phyloP scores from a whole-genome alignment of 2,329 filamentous ascomycete species.

The Rutstroemia sp. region DNA sequence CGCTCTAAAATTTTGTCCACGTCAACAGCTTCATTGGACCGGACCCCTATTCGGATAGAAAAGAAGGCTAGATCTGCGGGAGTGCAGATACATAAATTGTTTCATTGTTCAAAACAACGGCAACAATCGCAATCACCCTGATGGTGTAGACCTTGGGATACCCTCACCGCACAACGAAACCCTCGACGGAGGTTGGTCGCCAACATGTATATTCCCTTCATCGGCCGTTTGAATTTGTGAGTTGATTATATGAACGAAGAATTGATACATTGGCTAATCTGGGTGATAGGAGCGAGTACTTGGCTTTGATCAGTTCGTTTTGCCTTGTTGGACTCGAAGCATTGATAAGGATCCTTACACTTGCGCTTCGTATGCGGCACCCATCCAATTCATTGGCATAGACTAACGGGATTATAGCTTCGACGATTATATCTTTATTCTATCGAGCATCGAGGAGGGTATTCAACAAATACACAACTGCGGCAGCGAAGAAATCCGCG shows the following conservation, averaged over 20 bases:
- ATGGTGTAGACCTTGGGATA: neutral
- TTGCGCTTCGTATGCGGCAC: conserved; percentile 67
- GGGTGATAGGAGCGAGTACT: conserved; percentile 65
- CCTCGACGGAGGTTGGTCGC: neutral
- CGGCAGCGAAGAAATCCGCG: conserved; percentile 59
- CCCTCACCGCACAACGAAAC: conserved; percentile 4
- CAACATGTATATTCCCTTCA: conserved; percentile 33
- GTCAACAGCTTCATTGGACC: conserved; percentile 1
- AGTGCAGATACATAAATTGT: neutral
- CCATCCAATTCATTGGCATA: neutral
- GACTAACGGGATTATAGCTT: conserved; percentile 42
- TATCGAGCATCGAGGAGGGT: conserved; percentile 75
- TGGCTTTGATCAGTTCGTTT: conserved; percentile 79
- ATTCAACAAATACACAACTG: conserved; percentile 72
- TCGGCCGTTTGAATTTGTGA: conserved; percentile 35
- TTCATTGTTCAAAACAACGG: neutral
- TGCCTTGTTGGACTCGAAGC: conserved; percentile 75
- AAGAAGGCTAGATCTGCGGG: neutral
- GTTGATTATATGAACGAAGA: conserved; percentile 9
- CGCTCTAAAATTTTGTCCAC: neutral
- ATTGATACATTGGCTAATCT: conserved; percentile 5
- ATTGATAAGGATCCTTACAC: conserved; percentile 75
- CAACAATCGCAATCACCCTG: neutral
- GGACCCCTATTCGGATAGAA: neutral
- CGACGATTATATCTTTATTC: conserved; percentile 71